Conservation (phyloP, 805 yeast species). For the Wickerhamiella qilinensis region DNA sequence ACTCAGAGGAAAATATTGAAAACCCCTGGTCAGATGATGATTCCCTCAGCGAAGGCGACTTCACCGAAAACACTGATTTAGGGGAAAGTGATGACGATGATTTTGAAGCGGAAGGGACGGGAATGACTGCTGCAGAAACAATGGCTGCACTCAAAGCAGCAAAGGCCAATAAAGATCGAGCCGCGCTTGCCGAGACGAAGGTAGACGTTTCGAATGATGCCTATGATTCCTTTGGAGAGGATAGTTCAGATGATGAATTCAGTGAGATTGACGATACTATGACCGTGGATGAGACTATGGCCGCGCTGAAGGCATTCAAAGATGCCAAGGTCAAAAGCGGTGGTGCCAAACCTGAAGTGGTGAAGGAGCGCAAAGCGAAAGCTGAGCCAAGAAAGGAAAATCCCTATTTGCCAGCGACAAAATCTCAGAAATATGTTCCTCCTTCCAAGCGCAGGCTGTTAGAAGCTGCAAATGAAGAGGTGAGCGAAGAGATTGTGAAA, state of each 20-base stretch:
- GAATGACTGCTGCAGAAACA: constrained; percentile 14
- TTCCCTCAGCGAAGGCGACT: constrained; percentile 8
- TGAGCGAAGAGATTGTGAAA: constrained; percentile 31
- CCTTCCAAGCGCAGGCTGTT: constrained; percentile 61
- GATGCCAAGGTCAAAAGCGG: neutral
- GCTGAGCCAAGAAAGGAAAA: constrained; percentile 45
- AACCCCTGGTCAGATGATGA: constrained; percentile 8
- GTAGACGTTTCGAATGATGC: neutral
- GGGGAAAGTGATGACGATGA: constrained; percentile 6
- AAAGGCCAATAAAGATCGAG: constrained; percentile 8
- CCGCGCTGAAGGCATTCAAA: neutral
- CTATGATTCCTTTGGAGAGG: neutral
- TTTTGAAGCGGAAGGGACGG: constrained; percentile 4
- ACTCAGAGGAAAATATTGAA: constrained; percentile 5
- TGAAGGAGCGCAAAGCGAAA: constrained; percentile 11
- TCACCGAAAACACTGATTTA: constrained; percentile 7
- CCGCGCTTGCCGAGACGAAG: neutral
- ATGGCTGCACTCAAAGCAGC: constrained; percentile 15
- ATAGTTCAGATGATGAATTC: neutral
- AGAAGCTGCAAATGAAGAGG: constrained; percentile 19
- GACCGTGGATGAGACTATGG: constrained; percentile 1
- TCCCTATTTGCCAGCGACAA: constrained; percentile 37
- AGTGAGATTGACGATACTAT: neutral
- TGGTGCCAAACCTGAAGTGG: constrained; percentile 2
- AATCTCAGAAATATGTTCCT: constrained; percentile 46